phyloP scores from a whole-genome alignment of 495 filamentous ascomycete species.

The Penicillium diatomitis region DNA sequence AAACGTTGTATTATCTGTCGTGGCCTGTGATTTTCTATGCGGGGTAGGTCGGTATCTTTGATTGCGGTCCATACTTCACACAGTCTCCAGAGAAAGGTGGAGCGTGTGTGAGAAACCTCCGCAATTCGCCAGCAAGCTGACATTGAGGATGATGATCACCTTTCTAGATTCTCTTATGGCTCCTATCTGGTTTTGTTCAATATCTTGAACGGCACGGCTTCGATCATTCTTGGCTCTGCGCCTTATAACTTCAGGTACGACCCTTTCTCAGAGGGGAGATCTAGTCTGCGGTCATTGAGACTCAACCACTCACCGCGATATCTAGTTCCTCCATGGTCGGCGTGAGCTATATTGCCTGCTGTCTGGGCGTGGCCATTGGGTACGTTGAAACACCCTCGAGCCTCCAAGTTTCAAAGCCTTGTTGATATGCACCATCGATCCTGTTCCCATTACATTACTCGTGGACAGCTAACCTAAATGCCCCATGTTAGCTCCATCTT shows the following conservation, averaged over 20 bases:
- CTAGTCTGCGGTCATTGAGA: not conserved
- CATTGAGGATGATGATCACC: too few species aligned
- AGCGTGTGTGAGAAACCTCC: too few species aligned
- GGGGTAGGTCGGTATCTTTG: constrained; percentile 23
- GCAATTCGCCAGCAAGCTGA: too few species aligned
- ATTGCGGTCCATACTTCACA: too few species aligned
- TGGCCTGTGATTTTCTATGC: constrained; percentile 60
- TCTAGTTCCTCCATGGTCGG: constrained; percentile 50
- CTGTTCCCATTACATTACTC: too few species aligned
- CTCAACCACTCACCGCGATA: not conserved
- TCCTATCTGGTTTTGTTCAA: constrained; percentile 58
- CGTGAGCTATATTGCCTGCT: constrained; percentile 48
- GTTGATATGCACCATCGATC: too few species aligned
- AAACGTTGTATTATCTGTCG: constrained; percentile 35
- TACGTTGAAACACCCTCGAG: constrained; percentile 12
- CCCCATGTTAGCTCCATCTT: constrained; percentile 28
- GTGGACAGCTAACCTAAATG: not conserved
- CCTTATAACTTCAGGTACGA: constrained; percentile 49
- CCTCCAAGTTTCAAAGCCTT: too few species aligned
- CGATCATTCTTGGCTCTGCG: constrained; percentile 44
- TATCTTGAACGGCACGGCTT: constrained; percentile 56
- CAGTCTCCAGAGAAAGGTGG: too few species aligned
- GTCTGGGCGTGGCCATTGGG: constrained; percentile 46
- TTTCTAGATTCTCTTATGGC: constrained; percentile 48
- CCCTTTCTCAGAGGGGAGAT: not conserved